Base-by-base conservation (phyloP, 2,329 filamentous ascomycete species). In the Aureobasidium pullulans region DNA sequence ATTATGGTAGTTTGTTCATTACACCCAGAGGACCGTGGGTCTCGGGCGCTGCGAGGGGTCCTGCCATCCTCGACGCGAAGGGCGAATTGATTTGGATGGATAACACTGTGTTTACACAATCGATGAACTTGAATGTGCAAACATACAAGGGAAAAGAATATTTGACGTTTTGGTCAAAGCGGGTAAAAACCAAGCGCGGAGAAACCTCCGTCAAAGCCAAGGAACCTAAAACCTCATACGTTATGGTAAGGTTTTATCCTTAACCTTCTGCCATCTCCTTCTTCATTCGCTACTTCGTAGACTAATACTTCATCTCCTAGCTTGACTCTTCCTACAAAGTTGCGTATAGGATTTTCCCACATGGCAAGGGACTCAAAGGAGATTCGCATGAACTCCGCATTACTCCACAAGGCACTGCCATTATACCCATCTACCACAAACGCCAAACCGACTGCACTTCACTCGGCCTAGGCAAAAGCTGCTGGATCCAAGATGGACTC, bases 401-500 rank as follows among this genome's bases (percentile, higher is more conserved):
- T 13, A 69, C 68, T 1, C 40, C 44, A 1, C 43, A 61, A 32
- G 61, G 65, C 11, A 66, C 66, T 23, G 66, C 62, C 8, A 34
- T 68, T 15, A 50, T 68, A 32, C 60, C 65, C 4, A 57, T 65
- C 7, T 69, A 64, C 23, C 60, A 69, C 54, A 47, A 61, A 4
- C 61, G 62, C 2, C 16, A 53, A 6, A 64, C 59, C 15, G 72
- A 74, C 4, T 64, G 63, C 19, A 47, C 58, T 3, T 62, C 57
- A 6, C 62, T 52, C 42, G 56, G 59, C 6, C 36, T 64, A n/a
- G 52, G 69, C 42, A 48, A 56, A 66, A 1, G 50, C 66, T 19
- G 56, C 69, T 77, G 73, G 72, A 4, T 77, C 70, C 64, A 76
- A 73, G 73, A 73, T 74, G 63, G 72, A 13, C 60, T 73, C 1